Evolutionary conservation across 2,329 filamentous ascomycete genomes (phyloP), one percentile per base, ranked within the genome.

Genomic region (Colletotrichum sp.): DNA sequence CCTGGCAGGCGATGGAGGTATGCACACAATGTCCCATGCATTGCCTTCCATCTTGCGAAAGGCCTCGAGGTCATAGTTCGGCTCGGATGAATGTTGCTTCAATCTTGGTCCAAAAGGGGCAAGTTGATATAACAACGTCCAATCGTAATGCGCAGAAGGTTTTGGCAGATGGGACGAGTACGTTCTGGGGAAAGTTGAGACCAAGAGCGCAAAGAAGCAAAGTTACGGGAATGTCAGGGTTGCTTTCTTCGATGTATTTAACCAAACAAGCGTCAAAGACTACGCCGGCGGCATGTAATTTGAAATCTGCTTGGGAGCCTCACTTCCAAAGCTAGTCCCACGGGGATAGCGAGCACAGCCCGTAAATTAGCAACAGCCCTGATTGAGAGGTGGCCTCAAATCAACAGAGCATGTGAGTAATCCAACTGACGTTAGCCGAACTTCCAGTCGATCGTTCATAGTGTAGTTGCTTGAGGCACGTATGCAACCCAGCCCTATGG

Each of bases 371-470:
- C 16, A 5, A 39, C 12, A 6, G 3, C 8, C 36, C 16, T 18
- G 16, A 16, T 18, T 39, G 4, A 6, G 9, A 9, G 8, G 36
- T 18, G 16, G 4, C 8, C 36, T 39, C 2, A 18, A 39, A 9
- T 1, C 15, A 39, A 39, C 36, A 39, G 36, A 9, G 15, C 16
- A 39, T 18, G 2, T 39, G 16, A 2, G 5, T 39, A 18, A 36
- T 5, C 0, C 15, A 3, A 18, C 8, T 18, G 36, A 39, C 0
- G 4, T 5, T 9, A 18, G 36, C 16, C 16, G 2, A 39, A 1
- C 16, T 9, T 18, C 0, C 16, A 9, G 1, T 9, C 16, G 9
- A 0, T 39, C 36, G 36, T 8, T 1, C 15, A 1, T 18, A 18
- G 36, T 39, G 36, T 39, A 39, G 0, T 39, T 39, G 2, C 4